phyloP scores from a whole-genome alignment of 1,139 yeast species.

The Chernovozyma aurita region DNA sequence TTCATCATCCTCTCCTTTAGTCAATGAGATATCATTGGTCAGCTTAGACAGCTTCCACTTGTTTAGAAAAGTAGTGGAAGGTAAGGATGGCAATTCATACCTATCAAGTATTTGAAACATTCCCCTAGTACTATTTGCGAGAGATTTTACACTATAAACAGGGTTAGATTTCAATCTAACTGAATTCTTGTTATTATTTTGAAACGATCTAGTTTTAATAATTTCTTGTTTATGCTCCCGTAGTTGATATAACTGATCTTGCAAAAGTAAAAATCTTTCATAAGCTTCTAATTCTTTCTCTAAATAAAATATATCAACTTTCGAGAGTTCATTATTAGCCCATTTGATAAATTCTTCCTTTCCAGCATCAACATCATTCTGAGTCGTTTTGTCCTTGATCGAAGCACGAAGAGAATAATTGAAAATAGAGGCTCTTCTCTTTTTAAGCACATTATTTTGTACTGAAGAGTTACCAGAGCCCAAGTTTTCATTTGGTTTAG shows the following conservation, averaged over 20 bases:
- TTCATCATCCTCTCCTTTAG: constrained; percentile 8
- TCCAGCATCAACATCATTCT: constrained; percentile 22
- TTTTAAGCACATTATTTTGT: not conserved
- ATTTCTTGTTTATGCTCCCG: constrained; percentile 44
- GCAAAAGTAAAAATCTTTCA: constrained; percentile 56
- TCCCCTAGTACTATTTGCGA: constrained; percentile 31
- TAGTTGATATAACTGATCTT: constrained; percentile 64
- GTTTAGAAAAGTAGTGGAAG: constrained; percentile 43
- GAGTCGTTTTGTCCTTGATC: constrained; percentile 10
- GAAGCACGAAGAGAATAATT: constrained; percentile 17
- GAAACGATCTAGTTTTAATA: constrained; percentile 4
- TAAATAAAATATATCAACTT: constrained; percentile 57
- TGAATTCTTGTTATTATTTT: constrained; percentile 5
- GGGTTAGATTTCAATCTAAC: constrained; percentile 6
- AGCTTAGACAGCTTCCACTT: constrained; percentile 13
- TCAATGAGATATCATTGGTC: constrained; percentile 14
- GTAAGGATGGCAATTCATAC: constrained; percentile 57
- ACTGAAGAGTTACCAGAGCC: not conserved
- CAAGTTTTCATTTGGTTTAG: not conserved
- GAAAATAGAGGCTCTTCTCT: constrained; percentile 18
- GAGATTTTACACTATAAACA: constrained; percentile 21
- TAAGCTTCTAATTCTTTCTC: constrained; percentile 59
- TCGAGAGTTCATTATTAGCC: constrained; percentile 55
- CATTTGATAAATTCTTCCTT: constrained; percentile 50
- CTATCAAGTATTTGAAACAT: constrained; percentile 31